Base-by-base conservation (phyloP, 2,329 filamentous ascomycete species). In the Ophiostoma perfectum region DNA sequence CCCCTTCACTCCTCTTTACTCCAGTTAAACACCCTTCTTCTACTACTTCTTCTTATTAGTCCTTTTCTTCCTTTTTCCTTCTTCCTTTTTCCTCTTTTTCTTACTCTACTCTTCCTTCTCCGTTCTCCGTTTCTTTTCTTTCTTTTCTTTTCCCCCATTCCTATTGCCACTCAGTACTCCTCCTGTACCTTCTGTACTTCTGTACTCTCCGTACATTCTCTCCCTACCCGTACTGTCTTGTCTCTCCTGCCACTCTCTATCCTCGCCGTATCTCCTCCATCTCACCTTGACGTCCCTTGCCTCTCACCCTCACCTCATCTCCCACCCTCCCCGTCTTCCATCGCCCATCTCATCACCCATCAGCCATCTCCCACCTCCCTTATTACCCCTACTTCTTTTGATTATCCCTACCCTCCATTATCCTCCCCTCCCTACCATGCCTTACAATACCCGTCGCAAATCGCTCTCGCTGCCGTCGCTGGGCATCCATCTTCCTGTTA, bases 391-490 rank as follows among this genome's bases (percentile, higher is more conserved):
- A 38, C 49, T 38, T 42, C 12, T 58, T 27, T 27, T 2, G 27
- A 27, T 52, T 39, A 36, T n/a, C 60, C 60, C 16, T 4, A 11
- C 3, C 12, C 16, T 27, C 27, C 1, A 27, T 27, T 27, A 27
- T 27, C 27, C 27, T 14, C 41, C 58, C 42, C 18, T 49, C 47
- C 36, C 42, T 71, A 74, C 74, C 75, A 97, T 97, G 92, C 90
- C 90, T 77, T 97, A 97, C 84, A 97, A 97, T 80, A 98, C 94
- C 74, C 91, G 94, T 80, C 90, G 93, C 80, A 98, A 98, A 83
- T 97, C 93, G 76, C 83, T 99, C 73, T 97, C 93, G 71, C 84
- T 98, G 76, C 91, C 92, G 70, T 96, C 93, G 73, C 86, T 98
- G 75, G 95, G 95, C 78, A 97, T 98, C 75, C 91, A 95, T 75